Conservation (phyloP, 169 alveolate genomes). For the Theileria orientalis region DNA sequence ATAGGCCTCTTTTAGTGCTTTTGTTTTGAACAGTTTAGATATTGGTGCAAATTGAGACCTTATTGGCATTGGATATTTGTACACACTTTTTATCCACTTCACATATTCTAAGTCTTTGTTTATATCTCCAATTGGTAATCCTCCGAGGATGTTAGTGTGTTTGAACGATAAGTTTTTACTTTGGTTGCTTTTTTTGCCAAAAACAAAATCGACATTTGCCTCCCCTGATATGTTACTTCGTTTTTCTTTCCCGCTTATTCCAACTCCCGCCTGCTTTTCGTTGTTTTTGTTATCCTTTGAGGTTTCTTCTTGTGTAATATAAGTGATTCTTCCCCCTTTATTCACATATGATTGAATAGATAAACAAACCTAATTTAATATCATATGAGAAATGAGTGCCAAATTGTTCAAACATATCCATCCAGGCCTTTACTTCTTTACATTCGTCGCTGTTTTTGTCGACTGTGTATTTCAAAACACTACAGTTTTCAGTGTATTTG, state of each 20-base stretch:
- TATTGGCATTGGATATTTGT: constrained; percentile 64
- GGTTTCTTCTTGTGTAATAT: constrained; percentile 17
- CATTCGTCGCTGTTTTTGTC: constrained; percentile 42
- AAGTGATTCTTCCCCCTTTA: constrained; percentile 43
- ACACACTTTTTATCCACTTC: constrained; percentile 50
- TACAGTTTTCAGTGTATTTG: constrained; percentile 49
- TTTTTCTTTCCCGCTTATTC: not conserved
- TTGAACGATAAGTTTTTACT: constrained; percentile 21
- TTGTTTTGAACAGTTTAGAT: constrained; percentile 38
- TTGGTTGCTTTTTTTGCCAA: constrained; percentile 1
- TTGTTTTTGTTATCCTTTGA: not conserved
- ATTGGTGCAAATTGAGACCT: constrained; percentile 58
- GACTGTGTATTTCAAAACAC: constrained; percentile 51
- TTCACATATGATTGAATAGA: not conserved
- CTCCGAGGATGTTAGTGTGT: constrained; percentile 57
- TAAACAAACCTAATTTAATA: constrained; percentile 44
- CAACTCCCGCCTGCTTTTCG: not conserved
- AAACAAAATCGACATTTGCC: not conserved
- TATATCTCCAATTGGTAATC: constrained; percentile 33
- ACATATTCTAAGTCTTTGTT: constrained; percentile 46
- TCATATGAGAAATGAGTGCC: constrained; percentile 62
- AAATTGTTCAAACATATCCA: constrained; percentile 54
- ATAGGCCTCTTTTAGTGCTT: constrained; percentile 41
- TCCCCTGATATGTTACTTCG: not conserved
- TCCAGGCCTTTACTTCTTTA: constrained; percentile 44